Evolutionary conservation across 176 grass and related monocot species (phyloP), one percentile per base, ranked within the genome.

Genomic region (Stipa capillata): DNA sequence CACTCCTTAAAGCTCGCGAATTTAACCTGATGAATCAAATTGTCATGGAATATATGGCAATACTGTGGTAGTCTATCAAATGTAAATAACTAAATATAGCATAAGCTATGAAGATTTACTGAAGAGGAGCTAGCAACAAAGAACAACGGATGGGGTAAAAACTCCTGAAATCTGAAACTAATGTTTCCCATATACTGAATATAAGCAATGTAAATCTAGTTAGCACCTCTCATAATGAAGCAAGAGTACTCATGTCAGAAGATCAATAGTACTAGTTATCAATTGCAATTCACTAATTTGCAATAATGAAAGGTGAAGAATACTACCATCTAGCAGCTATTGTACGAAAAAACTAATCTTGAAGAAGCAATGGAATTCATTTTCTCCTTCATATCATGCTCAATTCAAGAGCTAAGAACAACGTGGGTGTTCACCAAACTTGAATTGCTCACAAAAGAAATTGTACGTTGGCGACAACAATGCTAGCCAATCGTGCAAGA

Each of bases 391-490:
- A 11, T 20, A 16, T 36, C 6, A 23, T 70, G 33, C 54, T 27
- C 12, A 72, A 65, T 37, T 36, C 50, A 50, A 74, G 51, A 70
- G 43, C 28, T 31, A 77, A 8, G 31, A 24, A 20, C 27, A 82
- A 18, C 31, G 2, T 33, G 18, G 18, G 28, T 59, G 32, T 31
- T 80, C 25, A 1, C n/a, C 11, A 32, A 65, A 48, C 37, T 49
- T 36, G 7, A 85, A 73, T 68, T 13, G 39, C 41, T 69, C 36
- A 9, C 31, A 64, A 71, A 45, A n/a, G n/a, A n/a, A 89, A 53
- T 25, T 62, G 37, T 44, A 77, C 17, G 2, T 49, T 18, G 14
- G 71, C 21, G 44, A 34, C 32, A 76, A 16, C 40, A 40, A 61
- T 59, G 34, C 31, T 29, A 16, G 59, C 24, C 18, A 69, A 70